phyloP scores from a whole-genome alignment of 2,329 filamentous ascomycete genomes.

The Cryphonectria naterciae region DNA sequence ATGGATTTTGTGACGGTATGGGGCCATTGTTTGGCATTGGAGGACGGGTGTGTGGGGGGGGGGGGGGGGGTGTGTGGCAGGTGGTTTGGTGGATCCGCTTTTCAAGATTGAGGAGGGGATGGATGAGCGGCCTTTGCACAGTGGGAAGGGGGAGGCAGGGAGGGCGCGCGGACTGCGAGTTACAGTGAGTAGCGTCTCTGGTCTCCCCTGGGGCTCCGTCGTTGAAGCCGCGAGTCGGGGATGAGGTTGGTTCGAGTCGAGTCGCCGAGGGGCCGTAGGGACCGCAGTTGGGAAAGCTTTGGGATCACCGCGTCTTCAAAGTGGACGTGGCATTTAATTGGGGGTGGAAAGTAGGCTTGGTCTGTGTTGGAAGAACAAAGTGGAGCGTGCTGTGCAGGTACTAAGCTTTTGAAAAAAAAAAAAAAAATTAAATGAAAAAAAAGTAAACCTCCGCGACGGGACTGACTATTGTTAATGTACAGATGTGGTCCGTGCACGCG shows the following conservation, averaged over 20 bases:
- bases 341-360: neutral
- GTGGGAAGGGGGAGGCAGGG: neutral
- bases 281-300: neutral
- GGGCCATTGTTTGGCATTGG: too few species aligned
- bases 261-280: neutral
- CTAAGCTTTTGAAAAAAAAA: neutral
- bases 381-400: neutral
- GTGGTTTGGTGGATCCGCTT: conserved; percentile 16
- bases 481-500: neutral
- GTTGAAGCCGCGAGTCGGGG: neutral
- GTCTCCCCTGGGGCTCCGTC: neutral
- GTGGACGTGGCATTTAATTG: neutral
- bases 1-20: too few species aligned
- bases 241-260: neutral
- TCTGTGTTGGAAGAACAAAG: neutral
- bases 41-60: too few species aligned
- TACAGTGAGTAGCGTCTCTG: neutral
- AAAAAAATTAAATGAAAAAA: neutral
- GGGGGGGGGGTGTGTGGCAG: neutral
- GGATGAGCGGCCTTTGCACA: neutral
- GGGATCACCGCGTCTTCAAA: conserved; percentile 5
- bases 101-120: conserved; percentile 4
- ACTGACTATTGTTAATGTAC: neutral
- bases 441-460: neutral
- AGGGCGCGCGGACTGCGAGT: neutral